phyloP scores from a whole-genome alignment of 2,329 filamentous ascomycete species.

The Cladosporium austrohemisphaericum region DNA sequence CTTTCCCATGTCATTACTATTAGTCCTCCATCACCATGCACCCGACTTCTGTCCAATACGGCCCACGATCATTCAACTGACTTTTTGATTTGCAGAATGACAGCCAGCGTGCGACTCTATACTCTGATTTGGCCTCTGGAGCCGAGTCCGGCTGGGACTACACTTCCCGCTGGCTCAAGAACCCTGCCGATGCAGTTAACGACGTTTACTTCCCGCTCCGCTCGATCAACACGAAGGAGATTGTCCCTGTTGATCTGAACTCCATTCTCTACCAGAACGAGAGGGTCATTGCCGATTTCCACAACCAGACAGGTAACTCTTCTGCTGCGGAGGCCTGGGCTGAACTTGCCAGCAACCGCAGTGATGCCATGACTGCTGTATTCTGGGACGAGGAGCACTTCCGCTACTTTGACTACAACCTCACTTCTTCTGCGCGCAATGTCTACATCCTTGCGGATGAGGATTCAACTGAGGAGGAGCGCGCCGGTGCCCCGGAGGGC shows the following conservation, averaged over 20 bases:
- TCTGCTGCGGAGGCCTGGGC: conserved; percentile 50
- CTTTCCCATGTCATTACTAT: too few relatives aligned
- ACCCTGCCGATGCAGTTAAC: conserved; percentile 54
- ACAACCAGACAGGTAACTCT: conserved; percentile 49
- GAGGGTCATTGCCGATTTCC: conserved; percentile 54
- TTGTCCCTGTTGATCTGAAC: conserved; percentile 64
- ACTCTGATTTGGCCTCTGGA: conserved; percentile 60
- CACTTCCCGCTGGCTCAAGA: conserved; percentile 54
- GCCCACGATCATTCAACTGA: too few relatives aligned
- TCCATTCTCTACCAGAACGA: conserved; percentile 66
- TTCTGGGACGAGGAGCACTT: conserved; percentile 62
- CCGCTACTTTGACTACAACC: conserved; percentile 67
- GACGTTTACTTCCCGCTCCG: conserved; percentile 64
- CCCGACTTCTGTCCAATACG: too few relatives aligned
- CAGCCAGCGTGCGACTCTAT: conserved; percentile 51
- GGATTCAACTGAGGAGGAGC: conserved; percentile 44
- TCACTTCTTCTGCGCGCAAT: conserved; percentile 56
- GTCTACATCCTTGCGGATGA: conserved; percentile 51
- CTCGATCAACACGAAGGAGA: conserved; percentile 56
- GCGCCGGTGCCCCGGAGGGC: conserved; percentile 48
- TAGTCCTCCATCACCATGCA: too few relatives aligned
- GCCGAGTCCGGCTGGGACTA: conserved; percentile 68
- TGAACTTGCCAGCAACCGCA: conserved; percentile 50
- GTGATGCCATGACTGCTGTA: conserved; percentile 59
- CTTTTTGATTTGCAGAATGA: conserved; percentile 50